Percentiles rank a stretch among this genome's conserved stretches.
phyloP scores from a whole-genome alignment of 345 rosid species.

The Dovyalis caffra region DNA sequence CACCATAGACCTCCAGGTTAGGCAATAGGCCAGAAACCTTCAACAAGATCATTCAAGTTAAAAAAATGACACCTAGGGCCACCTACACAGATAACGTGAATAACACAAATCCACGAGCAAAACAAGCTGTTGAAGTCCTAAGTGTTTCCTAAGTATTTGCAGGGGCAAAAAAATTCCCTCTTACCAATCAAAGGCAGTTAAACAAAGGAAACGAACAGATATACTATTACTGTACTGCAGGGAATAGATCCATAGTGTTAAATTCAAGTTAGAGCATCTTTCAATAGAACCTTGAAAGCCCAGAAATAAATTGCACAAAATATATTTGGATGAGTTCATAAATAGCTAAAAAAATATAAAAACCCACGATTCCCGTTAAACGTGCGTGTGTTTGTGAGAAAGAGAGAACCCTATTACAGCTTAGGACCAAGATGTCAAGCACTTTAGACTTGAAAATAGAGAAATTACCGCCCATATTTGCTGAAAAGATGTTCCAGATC shows the following conservation, averaged over 20 bases:
- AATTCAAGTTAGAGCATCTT: neutral
- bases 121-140: slow-evolving; percentile 18
- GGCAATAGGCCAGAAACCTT: slow-evolving; percentile 93
- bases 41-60: slow-evolving; percentile 96
- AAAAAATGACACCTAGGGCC: slow-evolving; percentile 34
- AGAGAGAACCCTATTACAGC: neutral
- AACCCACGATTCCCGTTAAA: neutral
- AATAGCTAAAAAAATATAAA: neutral
- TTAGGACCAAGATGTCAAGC: neutral
- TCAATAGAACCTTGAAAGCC: neutral
- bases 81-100: slow-evolving; percentile 36
- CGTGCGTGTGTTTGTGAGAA: neutral
- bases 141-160: slow-evolving; percentile 2
- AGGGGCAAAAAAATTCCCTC: slow-evolving; percentile 9
- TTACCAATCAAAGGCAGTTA: slow-evolving; percentile 6
- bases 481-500: slow-evolving; percentile 70
- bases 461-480: slow-evolving; percentile 69
- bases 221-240: neutral
- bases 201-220: neutral
- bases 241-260: neutral
- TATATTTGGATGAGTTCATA: neutral
- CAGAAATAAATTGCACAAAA: neutral
- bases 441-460: neutral
- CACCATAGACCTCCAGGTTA: slow-evolving; percentile 94
- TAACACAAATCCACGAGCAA: slow-evolving; percentile 37